Evolutionary conservation across 2,329 filamentous ascomycete genomes (phyloP).

Genomic region (Sarocladiaceae sp.): DNA sequence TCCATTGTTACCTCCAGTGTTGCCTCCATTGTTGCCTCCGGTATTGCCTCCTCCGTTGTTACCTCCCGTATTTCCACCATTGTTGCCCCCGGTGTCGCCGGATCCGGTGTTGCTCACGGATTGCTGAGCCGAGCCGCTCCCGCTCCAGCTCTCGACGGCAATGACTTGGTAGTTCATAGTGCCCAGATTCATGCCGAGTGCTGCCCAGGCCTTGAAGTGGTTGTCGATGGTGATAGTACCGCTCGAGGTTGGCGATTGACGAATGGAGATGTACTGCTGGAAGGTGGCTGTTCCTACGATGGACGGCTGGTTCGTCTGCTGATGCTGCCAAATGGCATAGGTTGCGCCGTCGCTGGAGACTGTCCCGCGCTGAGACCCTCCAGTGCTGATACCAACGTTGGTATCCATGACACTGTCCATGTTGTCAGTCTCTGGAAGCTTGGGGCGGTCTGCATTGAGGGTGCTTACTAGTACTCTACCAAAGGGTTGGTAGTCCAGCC

Average conservation of each 20-base stretch:
- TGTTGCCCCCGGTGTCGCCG: neutral
- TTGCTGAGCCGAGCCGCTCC: conserved; percentile 34
- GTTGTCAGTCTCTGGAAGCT: neutral
- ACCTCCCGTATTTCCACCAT: too few relatives aligned
- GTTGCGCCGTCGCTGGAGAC: conserved; percentile 29
- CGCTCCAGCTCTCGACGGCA: conserved; percentile 47
- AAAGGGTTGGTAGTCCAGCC: conserved; percentile 28
- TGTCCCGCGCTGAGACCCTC: conserved; percentile 25
- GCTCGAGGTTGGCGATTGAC: conserved; percentile 39
- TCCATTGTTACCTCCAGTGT: conserved; percentile 1
- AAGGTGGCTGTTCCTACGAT: conserved; percentile 44
- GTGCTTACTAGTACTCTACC: conserved; percentile 24
- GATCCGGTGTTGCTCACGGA: neutral
- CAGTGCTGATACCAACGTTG: conserved; percentile 11
- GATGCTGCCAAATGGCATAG: conserved; percentile 31
- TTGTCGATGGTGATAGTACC: conserved; percentile 43
- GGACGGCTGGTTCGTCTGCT: conserved; percentile 35
- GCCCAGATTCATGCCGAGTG: conserved; percentile 40
- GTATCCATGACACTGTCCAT: conserved; percentile 2
- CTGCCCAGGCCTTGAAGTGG: conserved; percentile 48
- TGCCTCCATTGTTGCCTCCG: neutral
- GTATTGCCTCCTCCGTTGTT: neutral
- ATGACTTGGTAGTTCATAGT: conserved; percentile 47
- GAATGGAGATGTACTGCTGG: conserved; percentile 47
- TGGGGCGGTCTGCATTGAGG: neutral